A percentile compares a stretch with the other conserved stretches of the same genome.
Conservation (phyloP, 192 early-diverging fungal species). For the Polychytrium aggregatum region DNA sequence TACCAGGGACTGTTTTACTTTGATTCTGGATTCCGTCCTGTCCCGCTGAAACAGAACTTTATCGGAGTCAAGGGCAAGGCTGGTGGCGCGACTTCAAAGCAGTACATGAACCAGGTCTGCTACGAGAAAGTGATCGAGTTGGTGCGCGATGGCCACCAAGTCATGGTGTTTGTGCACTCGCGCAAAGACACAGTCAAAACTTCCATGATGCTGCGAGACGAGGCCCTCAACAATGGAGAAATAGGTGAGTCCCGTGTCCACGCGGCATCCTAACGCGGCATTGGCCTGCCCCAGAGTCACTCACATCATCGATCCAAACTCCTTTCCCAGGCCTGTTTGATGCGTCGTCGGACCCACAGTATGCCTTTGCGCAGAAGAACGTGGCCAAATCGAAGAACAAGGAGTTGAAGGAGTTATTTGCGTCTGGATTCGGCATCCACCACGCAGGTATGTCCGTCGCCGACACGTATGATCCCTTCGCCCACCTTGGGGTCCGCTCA, state of each 20-base stretch:
- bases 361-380: constrained; percentile 41
- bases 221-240: constrained; percentile 51
- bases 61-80: constrained; percentile 81
- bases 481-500: too few species aligned
- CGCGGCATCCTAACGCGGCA: background rate
- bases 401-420: constrained; percentile 80
- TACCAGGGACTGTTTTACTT: constrained; percentile 93
- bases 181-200: constrained; percentile 98
- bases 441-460: constrained; percentile 78
- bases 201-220: constrained; percentile 65
- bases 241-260: constrained; percentile 24
- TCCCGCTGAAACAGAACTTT: constrained; percentile 94
- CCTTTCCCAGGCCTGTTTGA: constrained; percentile 46
- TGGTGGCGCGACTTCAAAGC: constrained; percentile 46
- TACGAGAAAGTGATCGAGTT: constrained; percentile 63
- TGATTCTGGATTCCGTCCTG: constrained; percentile 88
- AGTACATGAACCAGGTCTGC: constrained; percentile 70
- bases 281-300: too few species aligned
- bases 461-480: too few species aligned
- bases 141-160: constrained; percentile 80
- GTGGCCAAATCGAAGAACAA: constrained; percentile 65
- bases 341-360: constrained; percentile 31
- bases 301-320: too few species aligned
- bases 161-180: constrained; percentile 99
- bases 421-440: constrained; percentile 82